Percentiles rank a stretch among this genome's conserved stretches.
Evolutionary conservation across 768 basidiomycete genomes (phyloP).

Genomic region (Suillus americanus): DNA sequence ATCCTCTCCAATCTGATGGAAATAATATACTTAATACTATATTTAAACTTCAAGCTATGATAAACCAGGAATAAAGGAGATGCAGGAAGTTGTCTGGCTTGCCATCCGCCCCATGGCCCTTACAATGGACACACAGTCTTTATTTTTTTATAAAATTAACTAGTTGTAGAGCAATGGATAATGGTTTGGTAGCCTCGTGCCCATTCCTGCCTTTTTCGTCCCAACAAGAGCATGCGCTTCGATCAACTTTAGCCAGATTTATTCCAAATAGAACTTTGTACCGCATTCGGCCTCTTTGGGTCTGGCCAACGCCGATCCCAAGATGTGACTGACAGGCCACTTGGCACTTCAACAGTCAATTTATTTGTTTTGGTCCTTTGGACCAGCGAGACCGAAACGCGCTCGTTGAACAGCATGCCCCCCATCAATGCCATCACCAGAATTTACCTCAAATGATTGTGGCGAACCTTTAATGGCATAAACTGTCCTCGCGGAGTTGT

Average conservation of each 20-base stretch:
- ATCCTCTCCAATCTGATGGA: background rate
- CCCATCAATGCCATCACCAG: conserved; percentile 1
- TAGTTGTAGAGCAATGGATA: conserved; percentile 11
- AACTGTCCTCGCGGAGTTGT: conserved; percentile 28
- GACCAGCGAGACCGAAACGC: too few relatives aligned
- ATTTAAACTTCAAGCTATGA: conserved; percentile 4
- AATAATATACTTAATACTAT: background rate
- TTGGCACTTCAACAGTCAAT: conserved; percentile 1
- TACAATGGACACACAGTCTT: background rate
- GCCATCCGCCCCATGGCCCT: background rate
- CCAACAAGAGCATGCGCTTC: conserved; percentile 25
- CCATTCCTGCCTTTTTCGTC: conserved; percentile 18
- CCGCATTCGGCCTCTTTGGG: background rate
- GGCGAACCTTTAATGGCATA: conserved; percentile 20
- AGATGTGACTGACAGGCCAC: background rate
- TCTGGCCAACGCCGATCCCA: background rate
- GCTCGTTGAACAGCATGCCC: too few relatives aligned
- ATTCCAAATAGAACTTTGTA: background rate
- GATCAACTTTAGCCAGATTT: background rate
- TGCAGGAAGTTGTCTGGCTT: background rate
- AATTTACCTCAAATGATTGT: conserved; percentile 10
- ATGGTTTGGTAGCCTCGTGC: conserved; percentile 12
- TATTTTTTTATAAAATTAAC: background rate
- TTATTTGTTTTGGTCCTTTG: background rate
- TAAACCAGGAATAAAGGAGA: background rate